phyloP scores from a whole-genome alignment of 2,329 filamentous ascomycete species.

The Ceratocystiopsis brevicomis region DNA sequence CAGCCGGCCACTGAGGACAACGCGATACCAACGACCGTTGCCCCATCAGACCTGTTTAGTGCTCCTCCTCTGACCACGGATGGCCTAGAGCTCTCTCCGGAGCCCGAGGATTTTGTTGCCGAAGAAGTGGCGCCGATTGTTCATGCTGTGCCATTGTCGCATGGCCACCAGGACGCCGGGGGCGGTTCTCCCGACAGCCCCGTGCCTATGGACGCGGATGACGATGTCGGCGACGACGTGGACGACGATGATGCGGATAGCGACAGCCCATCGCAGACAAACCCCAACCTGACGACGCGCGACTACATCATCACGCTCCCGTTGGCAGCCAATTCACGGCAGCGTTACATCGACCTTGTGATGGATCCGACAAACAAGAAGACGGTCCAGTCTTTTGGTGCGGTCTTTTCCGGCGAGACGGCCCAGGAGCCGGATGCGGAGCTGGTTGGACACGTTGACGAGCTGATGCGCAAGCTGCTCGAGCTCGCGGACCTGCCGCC shows the following conservation, averaged over 20 bases:
- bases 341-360: conserved; percentile 32
- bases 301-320: conserved; percentile 38
- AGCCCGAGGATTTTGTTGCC: neutral
- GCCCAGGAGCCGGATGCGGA: conserved; percentile 20
- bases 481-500: conserved; percentile 39
- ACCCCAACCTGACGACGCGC: conserved; percentile 6
- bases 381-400: conserved; percentile 26
- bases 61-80: neutral
- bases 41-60: neutral
- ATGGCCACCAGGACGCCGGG: neutral
- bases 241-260: conserved; percentile 1
- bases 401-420: conserved; percentile 22
- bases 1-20: neutral
- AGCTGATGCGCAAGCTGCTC: conserved; percentile 30
- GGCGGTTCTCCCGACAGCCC: neutral
- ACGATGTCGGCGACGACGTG: neutral
- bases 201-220: neutral
- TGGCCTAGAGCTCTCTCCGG: conserved; percentile 1
- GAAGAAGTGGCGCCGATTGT: neutral
- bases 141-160: too few species aligned
- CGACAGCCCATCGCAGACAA: neutral
- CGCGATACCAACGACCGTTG: neutral
- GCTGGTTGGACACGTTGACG: conserved; percentile 28
- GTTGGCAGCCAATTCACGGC: conserved; percentile 32
- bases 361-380: conserved; percentile 22